Percentiles rank a stretch among this genome's conserved stretches.
phyloP scores from a whole-genome alignment of 129 eudicot species.

The Escallonia rubra region DNA sequence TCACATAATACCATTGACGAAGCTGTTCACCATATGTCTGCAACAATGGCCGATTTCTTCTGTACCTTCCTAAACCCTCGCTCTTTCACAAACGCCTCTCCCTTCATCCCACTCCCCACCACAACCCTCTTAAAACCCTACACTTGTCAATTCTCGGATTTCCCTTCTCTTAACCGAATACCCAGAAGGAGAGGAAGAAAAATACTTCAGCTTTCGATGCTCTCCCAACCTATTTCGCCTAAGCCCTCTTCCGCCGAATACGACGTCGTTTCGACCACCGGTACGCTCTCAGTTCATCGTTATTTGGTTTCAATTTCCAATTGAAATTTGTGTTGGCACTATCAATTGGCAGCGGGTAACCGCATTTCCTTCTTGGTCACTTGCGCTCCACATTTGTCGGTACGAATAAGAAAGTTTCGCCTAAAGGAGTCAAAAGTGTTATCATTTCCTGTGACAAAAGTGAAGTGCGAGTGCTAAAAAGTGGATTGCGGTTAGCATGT shows the following conservation, averaged over 20 bases:
- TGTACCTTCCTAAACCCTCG: constrained; percentile 29
- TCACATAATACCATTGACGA: neutral
- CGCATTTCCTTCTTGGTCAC: too few species aligned
- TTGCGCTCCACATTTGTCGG: too few species aligned
- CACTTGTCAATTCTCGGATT: constrained; percentile 15
- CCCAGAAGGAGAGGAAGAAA: constrained; percentile 14
- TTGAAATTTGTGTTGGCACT: too few species aligned
- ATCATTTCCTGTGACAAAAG: too few species aligned
- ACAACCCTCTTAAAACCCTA: constrained; percentile 29
- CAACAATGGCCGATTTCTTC: constrained; percentile 40
- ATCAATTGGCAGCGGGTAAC: too few species aligned
- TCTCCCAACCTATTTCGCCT: constrained; percentile 19
- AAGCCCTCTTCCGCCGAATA: constrained; percentile 28
- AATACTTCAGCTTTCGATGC: constrained; percentile 13
- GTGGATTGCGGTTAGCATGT: neutral
- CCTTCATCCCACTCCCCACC: constrained; percentile 18
- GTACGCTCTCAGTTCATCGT: constrained; percentile 22
- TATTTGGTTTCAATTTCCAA: neutral
- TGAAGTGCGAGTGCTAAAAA: neutral
- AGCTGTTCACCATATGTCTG: neutral
- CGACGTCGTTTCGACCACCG: constrained; percentile 57
- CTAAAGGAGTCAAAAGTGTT: too few species aligned
- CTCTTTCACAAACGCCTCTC: constrained; percentile 16
- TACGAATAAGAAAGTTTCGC: too few species aligned
- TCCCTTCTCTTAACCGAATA: constrained; percentile 14